Evolutionary conservation across 352 stramenopile genomes (phyloP).

Genomic region (Phytophthora pini): DNA sequence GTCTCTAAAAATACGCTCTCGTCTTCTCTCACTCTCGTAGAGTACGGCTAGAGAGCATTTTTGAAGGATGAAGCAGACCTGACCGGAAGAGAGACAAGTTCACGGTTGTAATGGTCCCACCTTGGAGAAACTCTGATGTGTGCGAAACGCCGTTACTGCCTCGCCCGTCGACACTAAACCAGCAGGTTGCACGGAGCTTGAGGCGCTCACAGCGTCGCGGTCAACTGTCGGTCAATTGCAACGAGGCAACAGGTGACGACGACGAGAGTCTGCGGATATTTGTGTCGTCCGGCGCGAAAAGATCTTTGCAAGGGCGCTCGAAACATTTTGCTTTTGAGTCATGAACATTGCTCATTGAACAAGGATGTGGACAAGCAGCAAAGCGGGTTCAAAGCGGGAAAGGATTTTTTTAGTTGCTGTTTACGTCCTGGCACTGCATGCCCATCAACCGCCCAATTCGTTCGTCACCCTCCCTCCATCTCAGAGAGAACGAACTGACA

Average conservation of each 20-base stretch:
- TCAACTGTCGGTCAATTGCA: constrained; percentile 7
- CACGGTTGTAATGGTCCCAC: constrained; percentile 29
- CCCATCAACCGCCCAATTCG: not conserved
- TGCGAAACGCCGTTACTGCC: constrained; percentile 27
- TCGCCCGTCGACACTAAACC: constrained; percentile 1
- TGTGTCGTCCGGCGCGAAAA: constrained; percentile 22
- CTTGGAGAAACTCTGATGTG: constrained; percentile 17
- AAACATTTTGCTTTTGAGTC: not conserved
- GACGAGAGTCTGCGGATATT: constrained; percentile 4
- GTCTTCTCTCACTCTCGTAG: constrained; percentile 8
- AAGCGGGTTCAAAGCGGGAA: constrained; percentile 15
- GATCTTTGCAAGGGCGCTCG: constrained; percentile 12
- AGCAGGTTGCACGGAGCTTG: constrained; percentile 7
- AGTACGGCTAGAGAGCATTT: constrained; percentile 7
- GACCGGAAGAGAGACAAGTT: not conserved
- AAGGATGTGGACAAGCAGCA: constrained; percentile 20
- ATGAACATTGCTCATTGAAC: not conserved
- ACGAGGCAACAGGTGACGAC: constrained; percentile 10
- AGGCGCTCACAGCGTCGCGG: constrained; percentile 8
- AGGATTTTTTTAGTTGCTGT: constrained; percentile 22
- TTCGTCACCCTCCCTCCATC: constrained; percentile 15
- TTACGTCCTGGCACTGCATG: constrained; percentile 18
- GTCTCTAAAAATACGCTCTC: constrained; percentile 27
- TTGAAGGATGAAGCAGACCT: constrained; percentile 4
- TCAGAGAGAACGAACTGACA: not conserved